These are phyloP conservation scores for Fraxinus baroniana DNA, from an alignment of 305 asterid species.

Conservation along the genomic window DNA sequence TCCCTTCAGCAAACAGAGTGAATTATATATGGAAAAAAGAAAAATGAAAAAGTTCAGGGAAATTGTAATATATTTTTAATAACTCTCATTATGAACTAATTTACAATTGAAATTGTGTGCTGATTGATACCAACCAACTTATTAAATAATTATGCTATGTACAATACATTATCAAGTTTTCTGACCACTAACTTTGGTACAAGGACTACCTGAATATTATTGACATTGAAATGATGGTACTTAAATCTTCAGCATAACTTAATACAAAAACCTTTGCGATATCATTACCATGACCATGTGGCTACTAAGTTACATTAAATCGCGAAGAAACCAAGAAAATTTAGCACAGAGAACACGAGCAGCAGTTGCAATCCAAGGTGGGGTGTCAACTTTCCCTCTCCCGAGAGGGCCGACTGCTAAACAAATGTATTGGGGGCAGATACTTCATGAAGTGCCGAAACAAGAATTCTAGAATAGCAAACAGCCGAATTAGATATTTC, in stretches of 20 bases:
- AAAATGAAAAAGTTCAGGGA: not conserved
- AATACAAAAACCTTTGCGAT: slow-evolving; percentile 1
- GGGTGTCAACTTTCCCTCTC: not conserved
- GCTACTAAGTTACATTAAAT: not conserved
- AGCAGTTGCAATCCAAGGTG: not conserved
- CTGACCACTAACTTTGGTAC: not conserved
- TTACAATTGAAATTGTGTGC: not conserved
- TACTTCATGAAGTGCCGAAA: not conserved
- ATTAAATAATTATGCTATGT: not conserved
- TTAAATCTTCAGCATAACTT: not conserved
- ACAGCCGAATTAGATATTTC: not conserved
- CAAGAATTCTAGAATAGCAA: not conserved
- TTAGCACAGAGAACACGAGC: not conserved
- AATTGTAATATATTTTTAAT: not conserved
- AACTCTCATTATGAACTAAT: not conserved
- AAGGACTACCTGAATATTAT: not conserved
- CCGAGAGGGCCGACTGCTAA: not conserved
- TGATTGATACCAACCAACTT: not conserved
- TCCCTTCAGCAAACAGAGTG: not conserved
- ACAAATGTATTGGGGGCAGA: not conserved
- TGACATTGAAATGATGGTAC: not conserved
- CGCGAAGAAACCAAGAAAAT: not conserved
- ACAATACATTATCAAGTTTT: not conserved
- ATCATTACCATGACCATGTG: not conserved
- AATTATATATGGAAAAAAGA: too few relatives aligned